phyloP scores from a whole-genome alignment of 2,329 filamentous ascomycete genomes.

The Colletotrichum coccodes region DNA sequence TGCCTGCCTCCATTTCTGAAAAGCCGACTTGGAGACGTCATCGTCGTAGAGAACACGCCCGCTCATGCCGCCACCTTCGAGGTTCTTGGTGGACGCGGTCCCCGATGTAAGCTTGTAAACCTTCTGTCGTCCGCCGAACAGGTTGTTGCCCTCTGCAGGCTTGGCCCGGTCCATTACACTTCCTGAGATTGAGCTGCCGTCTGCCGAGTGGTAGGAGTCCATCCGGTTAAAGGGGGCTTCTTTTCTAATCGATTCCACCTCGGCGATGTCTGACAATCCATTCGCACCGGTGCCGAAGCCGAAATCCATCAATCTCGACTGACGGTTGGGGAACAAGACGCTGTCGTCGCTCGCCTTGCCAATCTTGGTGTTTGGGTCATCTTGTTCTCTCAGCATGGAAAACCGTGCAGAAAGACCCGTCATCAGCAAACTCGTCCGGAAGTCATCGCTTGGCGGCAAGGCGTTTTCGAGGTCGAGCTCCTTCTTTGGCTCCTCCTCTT shows the following conservation, averaged over 20 bases:
- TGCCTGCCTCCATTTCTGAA: constrained; percentile 77
- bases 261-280: constrained; percentile 83
- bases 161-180: constrained; percentile 88
- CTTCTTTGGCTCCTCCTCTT: constrained; percentile 67
- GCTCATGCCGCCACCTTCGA: constrained; percentile 60
- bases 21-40: constrained; percentile 84
- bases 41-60: constrained; percentile 84
- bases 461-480: constrained; percentile 79
- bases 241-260: constrained; percentile 83
- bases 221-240: constrained; percentile 66
- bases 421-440: constrained; percentile 96
- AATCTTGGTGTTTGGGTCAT: constrained; percentile 87
- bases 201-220: constrained; percentile 73
- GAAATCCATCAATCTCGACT: constrained; percentile 81
- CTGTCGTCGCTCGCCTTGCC: constrained; percentile 97
- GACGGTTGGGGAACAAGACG: constrained; percentile 83
- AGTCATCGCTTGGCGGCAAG: constrained; percentile 86
- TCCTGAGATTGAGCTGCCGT: constrained; percentile 70
- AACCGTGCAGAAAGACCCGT: constrained; percentile 93
- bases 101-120: constrained; percentile 84
- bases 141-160: constrained; percentile 87
- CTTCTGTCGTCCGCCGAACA: constrained; percentile 96
- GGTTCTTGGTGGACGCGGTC: constrained; percentile 52
- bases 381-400: constrained; percentile 95
- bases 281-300: constrained; percentile 56